These are phyloP conservation scores for Tolypocladium endophyticum DNA, from an alignment of 2,329 filamentous ascomycete species.

Conservation along the genomic window DNA sequence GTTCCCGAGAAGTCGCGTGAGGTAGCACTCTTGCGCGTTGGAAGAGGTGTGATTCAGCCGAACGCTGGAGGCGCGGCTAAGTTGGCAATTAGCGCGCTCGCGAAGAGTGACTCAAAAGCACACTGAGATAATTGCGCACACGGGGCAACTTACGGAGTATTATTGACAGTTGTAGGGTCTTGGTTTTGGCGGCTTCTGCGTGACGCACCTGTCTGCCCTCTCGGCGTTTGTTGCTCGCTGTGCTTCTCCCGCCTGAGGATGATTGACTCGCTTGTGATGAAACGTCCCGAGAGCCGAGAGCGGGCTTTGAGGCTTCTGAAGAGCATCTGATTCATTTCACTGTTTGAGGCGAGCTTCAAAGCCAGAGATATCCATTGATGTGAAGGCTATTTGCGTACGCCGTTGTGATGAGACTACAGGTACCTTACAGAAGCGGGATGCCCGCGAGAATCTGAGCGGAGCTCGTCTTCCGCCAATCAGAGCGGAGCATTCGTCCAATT, in stretches of 20 bases:
- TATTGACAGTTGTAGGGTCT: background rate
- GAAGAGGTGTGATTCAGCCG: background rate
- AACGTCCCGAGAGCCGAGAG: background rate
- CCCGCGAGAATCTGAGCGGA: background rate
- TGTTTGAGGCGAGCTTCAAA: no score
- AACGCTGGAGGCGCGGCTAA: background rate
- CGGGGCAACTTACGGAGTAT: accelerated
- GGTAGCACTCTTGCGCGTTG: background rate
- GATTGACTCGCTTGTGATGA: background rate
- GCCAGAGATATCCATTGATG: no score
- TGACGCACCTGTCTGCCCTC: background rate
- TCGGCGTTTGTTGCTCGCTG: background rate
- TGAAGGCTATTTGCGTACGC: no score
- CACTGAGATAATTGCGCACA: background rate
- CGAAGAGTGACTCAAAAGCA: background rate
- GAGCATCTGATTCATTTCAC: background rate
- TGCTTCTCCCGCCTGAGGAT: background rate
- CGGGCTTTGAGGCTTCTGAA: background rate
- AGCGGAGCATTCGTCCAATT: background rate
- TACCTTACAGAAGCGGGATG: background rate
- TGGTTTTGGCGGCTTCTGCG: background rate
- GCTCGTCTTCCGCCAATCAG: background rate
- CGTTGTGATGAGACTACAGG: no score
- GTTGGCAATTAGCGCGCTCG: background rate
- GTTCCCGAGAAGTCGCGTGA: background rate